These are phyloP conservation scores for Aspergillus mulundensis DNA, from an alignment of 495 filamentous ascomycete species.

Conservation along the genomic window DNA sequence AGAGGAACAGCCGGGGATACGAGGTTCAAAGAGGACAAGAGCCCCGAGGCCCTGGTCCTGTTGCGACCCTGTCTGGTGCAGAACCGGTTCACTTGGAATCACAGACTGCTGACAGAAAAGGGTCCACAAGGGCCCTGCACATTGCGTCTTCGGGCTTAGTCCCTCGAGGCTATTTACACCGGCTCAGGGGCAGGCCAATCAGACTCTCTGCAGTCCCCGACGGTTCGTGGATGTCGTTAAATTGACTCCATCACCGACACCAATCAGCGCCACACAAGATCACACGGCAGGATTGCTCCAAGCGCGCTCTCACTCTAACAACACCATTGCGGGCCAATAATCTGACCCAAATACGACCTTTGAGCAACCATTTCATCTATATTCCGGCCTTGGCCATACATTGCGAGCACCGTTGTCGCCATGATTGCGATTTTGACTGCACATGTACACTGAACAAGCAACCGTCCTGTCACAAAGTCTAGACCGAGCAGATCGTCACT, in stretches of 20 bases:
- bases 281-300: not conserved
- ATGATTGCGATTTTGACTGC: not conserved
- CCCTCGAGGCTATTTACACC: conserved; percentile 16
- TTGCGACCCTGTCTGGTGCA: not conserved
- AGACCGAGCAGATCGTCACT: conserved; percentile 1
- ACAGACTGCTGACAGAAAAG: conserved; percentile 19
- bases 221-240: conserved; percentile 17
- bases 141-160: conserved; percentile 9
- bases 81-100: not conserved
- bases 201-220: conserved; percentile 1
- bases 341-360: not conserved
- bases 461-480: not conserved
- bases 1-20: not conserved
- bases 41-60: not conserved
- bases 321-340: not conserved
- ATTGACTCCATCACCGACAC: conserved; percentile 1
- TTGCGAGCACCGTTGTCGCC: not conserved
- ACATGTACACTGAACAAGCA: not conserved
- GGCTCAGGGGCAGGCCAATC: conserved; percentile 18
- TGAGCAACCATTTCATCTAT: not conserved
- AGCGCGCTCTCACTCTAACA: not conserved
- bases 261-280: conserved; percentile 5
- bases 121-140: conserved; percentile 11
- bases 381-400: not conserved
- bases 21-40: conserved; percentile 14